Percentiles rank a stretch among this genome's conserved stretches.
These are phyloP conservation scores for Daldinia childiae DNA, from an alignment of 495 filamentous ascomycete genomes.

Conservation along the genomic window DNA sequence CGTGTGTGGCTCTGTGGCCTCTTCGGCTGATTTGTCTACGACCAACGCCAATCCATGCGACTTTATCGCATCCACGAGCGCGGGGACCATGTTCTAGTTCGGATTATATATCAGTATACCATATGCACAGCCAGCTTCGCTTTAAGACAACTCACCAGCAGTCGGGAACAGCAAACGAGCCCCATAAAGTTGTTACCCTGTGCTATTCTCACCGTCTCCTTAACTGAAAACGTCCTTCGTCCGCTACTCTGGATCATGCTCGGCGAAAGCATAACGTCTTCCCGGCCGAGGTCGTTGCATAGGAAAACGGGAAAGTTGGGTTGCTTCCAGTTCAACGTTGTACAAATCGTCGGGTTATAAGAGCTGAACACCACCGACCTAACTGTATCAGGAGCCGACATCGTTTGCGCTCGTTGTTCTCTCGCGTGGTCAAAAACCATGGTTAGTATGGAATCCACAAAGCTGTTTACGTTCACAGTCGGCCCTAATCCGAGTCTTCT, in stretches of 20 bases:
- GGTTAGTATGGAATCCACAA: conserved; percentile 81
- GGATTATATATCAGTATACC: conserved; percentile 20
- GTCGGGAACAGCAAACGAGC: conserved; percentile 82
- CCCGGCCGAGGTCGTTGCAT: conserved; percentile 86
- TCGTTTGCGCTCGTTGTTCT: conserved; percentile 65
- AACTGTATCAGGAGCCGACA: conserved; percentile 69
- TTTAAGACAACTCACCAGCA: conserved; percentile 71
- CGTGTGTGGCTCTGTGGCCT: conserved; percentile 35
- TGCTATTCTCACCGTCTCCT: conserved; percentile 92
- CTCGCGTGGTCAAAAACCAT: conserved; percentile 94
- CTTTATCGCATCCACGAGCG: conserved; percentile 91
- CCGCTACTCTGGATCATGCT: conserved; percentile 67
- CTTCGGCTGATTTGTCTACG: conserved; percentile 76
- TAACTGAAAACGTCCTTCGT: conserved; percentile 79
- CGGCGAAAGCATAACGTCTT: conserved; percentile 53
- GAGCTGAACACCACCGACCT: conserved; percentile 91
- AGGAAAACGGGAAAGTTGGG: conserved; percentile 97
- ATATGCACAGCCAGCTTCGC: not conserved
- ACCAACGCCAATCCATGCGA: conserved; percentile 91
- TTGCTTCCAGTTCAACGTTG: conserved; percentile 97
- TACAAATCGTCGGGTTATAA: conserved; percentile 88
- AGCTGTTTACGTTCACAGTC: conserved; percentile 83
- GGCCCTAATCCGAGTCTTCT: conserved; percentile 70
- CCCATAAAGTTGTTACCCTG: conserved; percentile 99
- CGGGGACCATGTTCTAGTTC: conserved; percentile 89